A percentile compares a stretch with the other conserved stretches of the same genome.
Conservation (phyloP, 768 basidiomycete species). For the Pleurotus ostreatus region DNA sequence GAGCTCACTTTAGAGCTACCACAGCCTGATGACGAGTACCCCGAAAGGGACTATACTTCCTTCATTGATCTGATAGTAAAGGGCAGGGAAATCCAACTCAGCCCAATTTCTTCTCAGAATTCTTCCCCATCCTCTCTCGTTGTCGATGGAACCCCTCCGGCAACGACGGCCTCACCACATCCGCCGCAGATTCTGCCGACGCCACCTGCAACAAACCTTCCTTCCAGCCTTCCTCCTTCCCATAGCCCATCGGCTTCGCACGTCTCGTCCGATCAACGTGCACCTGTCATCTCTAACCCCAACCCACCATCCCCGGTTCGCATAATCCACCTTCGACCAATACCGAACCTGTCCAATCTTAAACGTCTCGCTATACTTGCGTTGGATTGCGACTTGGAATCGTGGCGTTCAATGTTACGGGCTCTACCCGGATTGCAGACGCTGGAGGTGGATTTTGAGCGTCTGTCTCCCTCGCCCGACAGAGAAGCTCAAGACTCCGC, state of each 20-base stretch:
- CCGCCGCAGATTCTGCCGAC: background rate
- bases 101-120: slow-evolving; percentile 6
- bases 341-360: slow-evolving; percentile 28
- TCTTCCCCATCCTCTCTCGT: background rate
- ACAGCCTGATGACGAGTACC: slow-evolving; percentile 49
- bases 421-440: slow-evolving; percentile 27
- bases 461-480: slow-evolving; percentile 15
- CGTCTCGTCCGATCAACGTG: slow-evolving; percentile 1
- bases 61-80: slow-evolving; percentile 37
- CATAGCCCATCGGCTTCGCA: background rate
- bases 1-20: slow-evolving; percentile 47
- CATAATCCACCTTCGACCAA: slow-evolving; percentile 15
- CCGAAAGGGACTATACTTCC: slow-evolving; percentile 50
- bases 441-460: slow-evolving; percentile 41
- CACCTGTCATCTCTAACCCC: slow-evolving; percentile 4
- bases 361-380: slow-evolving; percentile 36
- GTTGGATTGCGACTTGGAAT: slow-evolving; percentile 34
- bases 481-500: background rate
- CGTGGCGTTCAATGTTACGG: slow-evolving; percentile 31
- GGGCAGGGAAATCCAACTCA: slow-evolving; percentile 3
- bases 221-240: background rate
- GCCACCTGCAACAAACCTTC: slow-evolving; percentile 2
- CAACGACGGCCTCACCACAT: background rate
- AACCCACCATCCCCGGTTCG: background rate
- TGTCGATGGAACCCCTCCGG: background rate